Evolutionary conservation across 192 early-diverging fungal genomes (phyloP).

Genomic region (Coemansia sp.): DNA sequence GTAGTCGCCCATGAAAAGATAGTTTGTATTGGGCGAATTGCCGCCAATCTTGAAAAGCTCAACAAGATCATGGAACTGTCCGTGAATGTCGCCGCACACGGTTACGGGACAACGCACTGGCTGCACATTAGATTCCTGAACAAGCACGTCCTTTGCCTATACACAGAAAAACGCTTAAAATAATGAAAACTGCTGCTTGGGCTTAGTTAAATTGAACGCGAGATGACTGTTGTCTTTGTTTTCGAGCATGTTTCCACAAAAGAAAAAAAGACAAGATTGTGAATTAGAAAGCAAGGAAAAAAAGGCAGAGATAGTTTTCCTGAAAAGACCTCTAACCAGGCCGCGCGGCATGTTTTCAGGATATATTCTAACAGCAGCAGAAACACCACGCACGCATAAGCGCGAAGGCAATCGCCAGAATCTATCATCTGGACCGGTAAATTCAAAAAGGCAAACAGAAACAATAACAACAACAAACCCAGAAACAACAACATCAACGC

Average conservation of each 20-base stretch:
- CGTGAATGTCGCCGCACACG: constrained; percentile 98
- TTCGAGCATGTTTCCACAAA: background rate
- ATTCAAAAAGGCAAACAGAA: constrained; percentile 6
- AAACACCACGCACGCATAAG: background rate
- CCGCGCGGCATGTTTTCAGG: background rate
- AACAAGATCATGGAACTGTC: constrained; percentile 98
- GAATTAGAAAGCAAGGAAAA: background rate
- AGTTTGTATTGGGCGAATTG: constrained; percentile 95
- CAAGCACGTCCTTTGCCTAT: constrained; percentile 93
- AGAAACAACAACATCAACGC: background rate
- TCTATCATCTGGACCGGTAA: constrained; percentile 17
- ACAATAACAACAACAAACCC: background rate
- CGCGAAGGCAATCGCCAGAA: constrained; percentile 7
- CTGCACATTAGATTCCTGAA: constrained; percentile 97
- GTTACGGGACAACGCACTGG: constrained; percentile 98
- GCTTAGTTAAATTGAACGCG: background rate
- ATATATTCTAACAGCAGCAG: background rate
- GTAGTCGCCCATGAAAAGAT: constrained; percentile 99
- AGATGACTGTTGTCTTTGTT: background rate
- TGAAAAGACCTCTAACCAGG: background rate
- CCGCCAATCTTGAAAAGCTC: constrained; percentile 98
- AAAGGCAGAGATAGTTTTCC: background rate
- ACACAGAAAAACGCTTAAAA: background rate
- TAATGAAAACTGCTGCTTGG: background rate
- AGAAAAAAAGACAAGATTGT: background rate